These are phyloP conservation scores for Leccinum incarnatum DNA, from an alignment of 768 basidiomycete species.

Conservation along the genomic window DNA sequence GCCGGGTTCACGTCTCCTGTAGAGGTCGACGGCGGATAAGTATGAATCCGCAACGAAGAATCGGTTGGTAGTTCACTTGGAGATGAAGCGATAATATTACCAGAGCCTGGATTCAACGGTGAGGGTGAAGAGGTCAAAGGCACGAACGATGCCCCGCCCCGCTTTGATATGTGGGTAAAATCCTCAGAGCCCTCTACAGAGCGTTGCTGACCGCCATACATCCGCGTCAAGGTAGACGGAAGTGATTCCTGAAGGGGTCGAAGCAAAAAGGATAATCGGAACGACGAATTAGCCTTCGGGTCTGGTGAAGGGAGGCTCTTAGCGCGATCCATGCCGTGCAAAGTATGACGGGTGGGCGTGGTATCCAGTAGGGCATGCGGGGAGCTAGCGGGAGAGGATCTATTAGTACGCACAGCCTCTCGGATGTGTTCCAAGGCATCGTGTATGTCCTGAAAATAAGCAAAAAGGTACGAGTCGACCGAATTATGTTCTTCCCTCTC, in stretches of 20 bases:
- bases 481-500: slow-evolving; percentile 77
- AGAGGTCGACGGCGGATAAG: slow-evolving; percentile 75
- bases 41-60: slow-evolving; percentile 50
- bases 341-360: slow-evolving; percentile 42
- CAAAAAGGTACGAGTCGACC: slow-evolving; percentile 89
- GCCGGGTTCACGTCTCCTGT: slow-evolving; percentile 43
- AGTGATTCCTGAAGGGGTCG: slow-evolving; percentile 64
- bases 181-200: slow-evolving; percentile 49
- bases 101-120: slow-evolving; percentile 16
- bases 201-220: slow-evolving; percentile 32
- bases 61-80: slow-evolving; percentile 19
- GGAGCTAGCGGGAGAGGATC: slow-evolving; percentile 28
- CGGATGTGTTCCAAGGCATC: slow-evolving; percentile 79
- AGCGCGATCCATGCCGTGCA: slow-evolving; percentile 38
- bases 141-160: slow-evolving; percentile 54
- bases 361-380: slow-evolving; percentile 52
- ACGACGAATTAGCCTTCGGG: slow-evolving; percentile 42
- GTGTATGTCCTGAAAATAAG: slow-evolving; percentile 85
- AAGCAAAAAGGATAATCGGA: slow-evolving; percentile 63
- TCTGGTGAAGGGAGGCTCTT: slow-evolving; percentile 37
- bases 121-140: slow-evolving; percentile 49
- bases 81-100: slow-evolving; percentile 7
- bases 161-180: slow-evolving; percentile 68
- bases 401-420: slow-evolving; percentile 62
- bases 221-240: slow-evolving; percentile 37